Evolutionary conservation across 495 filamentous ascomycete species (phyloP).

Genomic region (Aspergillus biplanus): DNA sequence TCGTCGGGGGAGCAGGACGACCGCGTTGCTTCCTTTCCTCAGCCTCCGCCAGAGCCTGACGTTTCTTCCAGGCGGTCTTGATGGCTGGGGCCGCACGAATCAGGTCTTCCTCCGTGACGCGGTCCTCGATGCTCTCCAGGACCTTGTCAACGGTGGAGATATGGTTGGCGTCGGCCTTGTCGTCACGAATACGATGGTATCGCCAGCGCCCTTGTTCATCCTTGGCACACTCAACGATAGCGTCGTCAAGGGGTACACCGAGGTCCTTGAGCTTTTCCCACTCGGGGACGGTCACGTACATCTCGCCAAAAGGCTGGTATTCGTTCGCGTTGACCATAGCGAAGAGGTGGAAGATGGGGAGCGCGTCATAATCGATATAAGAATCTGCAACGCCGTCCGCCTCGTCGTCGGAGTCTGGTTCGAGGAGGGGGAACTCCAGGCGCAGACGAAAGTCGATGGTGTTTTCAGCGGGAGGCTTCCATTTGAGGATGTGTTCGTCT

Average conservation of each 20-base stretch:
- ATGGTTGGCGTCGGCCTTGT: constrained; percentile 91
- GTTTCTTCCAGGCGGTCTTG: constrained; percentile 73
- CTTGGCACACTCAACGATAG: constrained; percentile 86
- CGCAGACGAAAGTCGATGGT: constrained; percentile 86
- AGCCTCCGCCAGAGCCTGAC: constrained; percentile 41
- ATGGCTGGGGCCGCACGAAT: constrained; percentile 66
- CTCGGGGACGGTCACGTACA: constrained; percentile 72
- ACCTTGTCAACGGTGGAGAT: constrained; percentile 78
- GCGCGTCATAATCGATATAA: constrained; percentile 61
- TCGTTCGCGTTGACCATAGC: constrained; percentile 58
- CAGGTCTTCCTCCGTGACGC: constrained; percentile 67
- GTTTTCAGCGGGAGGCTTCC: constrained; percentile 93
- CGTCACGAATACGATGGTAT: constrained; percentile 83
- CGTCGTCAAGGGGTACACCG: constrained; percentile 72
- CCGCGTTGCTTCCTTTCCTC: constrained; percentile 32
- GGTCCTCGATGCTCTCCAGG: constrained; percentile 79
- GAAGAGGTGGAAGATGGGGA: constrained; percentile 62
- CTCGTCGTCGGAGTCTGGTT: constrained; percentile 70
- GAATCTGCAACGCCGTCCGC: constrained; percentile 59
- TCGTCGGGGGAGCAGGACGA: constrained; percentile 25
- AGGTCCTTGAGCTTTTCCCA: constrained; percentile 82
- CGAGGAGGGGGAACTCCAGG: constrained; percentile 72
- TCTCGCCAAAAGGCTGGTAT: constrained; percentile 64
- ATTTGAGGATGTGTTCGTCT: constrained; percentile 91
- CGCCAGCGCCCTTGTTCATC: constrained; percentile 76